Conservation (phyloP, 768 basidiomycete species). For the Dentipellis fragilis region DNA sequence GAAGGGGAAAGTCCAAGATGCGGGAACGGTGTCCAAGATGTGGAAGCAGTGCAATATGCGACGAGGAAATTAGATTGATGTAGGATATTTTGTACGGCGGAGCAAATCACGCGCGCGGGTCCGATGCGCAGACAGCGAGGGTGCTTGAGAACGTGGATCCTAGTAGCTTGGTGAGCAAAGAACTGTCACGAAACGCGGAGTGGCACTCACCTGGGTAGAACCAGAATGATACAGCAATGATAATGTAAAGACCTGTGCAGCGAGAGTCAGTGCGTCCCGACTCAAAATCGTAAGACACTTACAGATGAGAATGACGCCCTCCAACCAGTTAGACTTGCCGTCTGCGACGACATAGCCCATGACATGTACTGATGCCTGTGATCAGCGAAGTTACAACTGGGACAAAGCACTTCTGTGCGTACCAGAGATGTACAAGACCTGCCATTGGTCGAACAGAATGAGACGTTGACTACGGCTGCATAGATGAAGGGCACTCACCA, state of each 20-base stretch:
- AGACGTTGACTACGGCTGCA: background rate
- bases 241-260: slow-evolving; percentile 38
- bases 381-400: background rate
- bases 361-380: slow-evolving; percentile 28
- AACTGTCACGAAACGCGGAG: no score
- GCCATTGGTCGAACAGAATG: background rate
- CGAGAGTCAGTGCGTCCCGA: background rate
- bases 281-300: slow-evolving; percentile 7
- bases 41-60: background rate
- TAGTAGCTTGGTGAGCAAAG: background rate
- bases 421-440: slow-evolving; percentile 39
- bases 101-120: background rate
- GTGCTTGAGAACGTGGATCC: slow-evolving; percentile 21
- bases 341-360: slow-evolving; percentile 83
- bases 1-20: no score
- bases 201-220: slow-evolving; percentile 29
- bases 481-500: slow-evolving; percentile 19
- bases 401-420: background rate
- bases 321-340: slow-evolving; percentile 89
- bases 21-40: background rate
- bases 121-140: slow-evolving; percentile 17
- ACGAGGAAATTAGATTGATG: background rate
- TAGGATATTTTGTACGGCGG: background rate
- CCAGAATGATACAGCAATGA: slow-evolving; percentile 46
- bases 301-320: slow-evolving; percentile 75